Evolutionary conservation across 495 filamentous ascomycete genomes (phyloP).

Genomic region (Talaromyces trachyspermus): DNA sequence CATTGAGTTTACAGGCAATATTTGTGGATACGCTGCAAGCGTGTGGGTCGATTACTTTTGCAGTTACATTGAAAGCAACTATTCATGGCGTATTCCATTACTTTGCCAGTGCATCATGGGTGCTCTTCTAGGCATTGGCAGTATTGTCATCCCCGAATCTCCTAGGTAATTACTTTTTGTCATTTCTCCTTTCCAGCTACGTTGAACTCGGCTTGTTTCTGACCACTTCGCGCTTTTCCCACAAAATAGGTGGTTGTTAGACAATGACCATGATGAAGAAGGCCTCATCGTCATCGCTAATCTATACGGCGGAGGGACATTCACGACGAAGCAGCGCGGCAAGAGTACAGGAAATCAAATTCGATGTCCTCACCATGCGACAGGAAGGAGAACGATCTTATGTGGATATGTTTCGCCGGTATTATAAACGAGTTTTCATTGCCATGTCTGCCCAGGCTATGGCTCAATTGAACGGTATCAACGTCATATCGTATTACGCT

Average conservation of each 20-base stretch:
- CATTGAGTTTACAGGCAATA: slow-evolving; percentile 97
- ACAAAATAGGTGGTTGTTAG: slow-evolving; percentile 74
- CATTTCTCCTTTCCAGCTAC: too few relatives aligned
- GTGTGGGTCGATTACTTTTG: slow-evolving; percentile 99
- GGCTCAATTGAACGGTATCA: slow-evolving; percentile 96
- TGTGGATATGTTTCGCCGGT: slow-evolving; percentile 88
- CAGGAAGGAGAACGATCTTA: slow-evolving; percentile 94
- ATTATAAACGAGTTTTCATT: slow-evolving; percentile 88
- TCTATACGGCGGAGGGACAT: slow-evolving; percentile 94
- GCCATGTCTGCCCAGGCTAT: slow-evolving; percentile 97
- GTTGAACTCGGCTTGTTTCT: neutral
- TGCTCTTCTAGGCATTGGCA: slow-evolving; percentile 70
- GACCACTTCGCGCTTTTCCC: slow-evolving; percentile 1
- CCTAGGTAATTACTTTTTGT: slow-evolving; percentile 58
- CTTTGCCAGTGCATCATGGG: slow-evolving; percentile 96
- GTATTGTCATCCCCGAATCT: slow-evolving; percentile 90
- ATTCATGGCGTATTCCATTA: slow-evolving; percentile 86
- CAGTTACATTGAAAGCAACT: slow-evolving; percentile 75
- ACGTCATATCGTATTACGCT: slow-evolving; percentile 98
- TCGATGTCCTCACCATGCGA: slow-evolving; percentile 86
- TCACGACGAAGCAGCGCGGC: slow-evolving; percentile 79
- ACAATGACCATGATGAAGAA: slow-evolving; percentile 97
- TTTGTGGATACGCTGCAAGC: slow-evolving; percentile 87
- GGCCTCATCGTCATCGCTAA: slow-evolving; percentile 97
- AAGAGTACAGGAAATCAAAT: slow-evolving; percentile 97